Evolutionary conservation across 768 basidiomycete genomes (phyloP), one percentile per base, ranked within the genome.

Genomic region (Lactifluus volemus): DNA sequence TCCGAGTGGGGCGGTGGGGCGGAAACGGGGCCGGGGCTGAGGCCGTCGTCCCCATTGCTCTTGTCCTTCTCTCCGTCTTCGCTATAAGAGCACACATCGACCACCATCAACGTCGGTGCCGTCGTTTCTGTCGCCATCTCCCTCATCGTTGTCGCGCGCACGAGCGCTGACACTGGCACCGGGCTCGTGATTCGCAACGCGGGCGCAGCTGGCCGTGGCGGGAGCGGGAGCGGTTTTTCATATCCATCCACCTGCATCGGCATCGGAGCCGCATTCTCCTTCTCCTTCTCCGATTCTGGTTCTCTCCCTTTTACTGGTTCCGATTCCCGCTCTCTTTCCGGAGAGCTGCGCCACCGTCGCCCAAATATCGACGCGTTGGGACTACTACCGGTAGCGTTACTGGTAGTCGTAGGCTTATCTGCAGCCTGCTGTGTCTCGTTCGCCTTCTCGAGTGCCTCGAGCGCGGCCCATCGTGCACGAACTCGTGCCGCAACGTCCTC

Each of bases 401-500:
- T 8, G 38, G 12, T 25, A 17, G 17, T 53, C 17, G 51, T 39
- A 4, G 8, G 9, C 3, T 32, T 5, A n/a, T 59, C 44, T 17
- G 53, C 9, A 4, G 58, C 17, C 12, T 11, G 32, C n/a, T 11
- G 32, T 2, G 55, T 7, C 5, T 25, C 41, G 21, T 49, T 52
- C 4, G 58, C 12, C 6, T 54, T 38, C 60, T 63, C 61, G 17
- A 65, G 61, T 34, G 61, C 57, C 9, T 65, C 64, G 51, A 65
- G 61, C 19, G 64, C 57, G 1, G 64, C 64, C 64, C 64, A 65
- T 11, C 64, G 56, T 3, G 61, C 64, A 19, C 64, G 64, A 0
- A 58, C 61, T 30, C 64, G 61, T 6, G 64, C 64, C 1, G 61
- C 64, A 10, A 65, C 61, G 38, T 65, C 64, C 52, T 63, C 61